phyloP scores from a whole-genome alignment of 495 filamentous ascomycete species.

The Ascodesmis nigricans region DNA sequence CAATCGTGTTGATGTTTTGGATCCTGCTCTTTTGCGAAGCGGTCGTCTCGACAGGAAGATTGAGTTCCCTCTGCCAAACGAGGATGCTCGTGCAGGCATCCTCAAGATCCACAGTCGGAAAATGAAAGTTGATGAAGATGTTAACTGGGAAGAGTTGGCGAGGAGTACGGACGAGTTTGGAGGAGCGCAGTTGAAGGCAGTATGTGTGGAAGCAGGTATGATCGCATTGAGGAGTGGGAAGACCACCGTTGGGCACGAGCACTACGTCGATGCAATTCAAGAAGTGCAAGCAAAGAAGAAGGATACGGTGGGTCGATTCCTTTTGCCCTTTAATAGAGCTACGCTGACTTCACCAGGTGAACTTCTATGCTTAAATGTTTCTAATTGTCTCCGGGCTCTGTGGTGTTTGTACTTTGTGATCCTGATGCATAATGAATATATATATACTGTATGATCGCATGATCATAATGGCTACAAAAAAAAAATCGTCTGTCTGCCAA shows the following conservation, averaged over 20 bases:
- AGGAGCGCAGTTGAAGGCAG: slow-evolving; percentile 89
- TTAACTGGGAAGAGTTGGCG: slow-evolving; percentile 94
- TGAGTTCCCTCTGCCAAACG: slow-evolving; percentile 97
- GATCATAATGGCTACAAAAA: no score
- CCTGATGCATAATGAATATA: no score
- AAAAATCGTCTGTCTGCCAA: no score
- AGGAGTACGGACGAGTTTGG: slow-evolving; percentile 98
- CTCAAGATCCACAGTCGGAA: slow-evolving; percentile 92
- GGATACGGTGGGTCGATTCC: slow-evolving; percentile 32
- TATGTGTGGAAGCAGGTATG: slow-evolving; percentile 98
- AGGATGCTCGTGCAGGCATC: slow-evolving; percentile 93
- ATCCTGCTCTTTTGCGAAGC: slow-evolving; percentile 80
- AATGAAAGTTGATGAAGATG: slow-evolving; percentile 82
- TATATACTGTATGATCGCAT: no score
- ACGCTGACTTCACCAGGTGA: slow-evolving; percentile 26
- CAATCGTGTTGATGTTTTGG: slow-evolving; percentile 92
- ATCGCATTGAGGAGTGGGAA: slow-evolving; percentile 83
- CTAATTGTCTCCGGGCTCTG: background rate
- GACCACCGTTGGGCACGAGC: slow-evolving; percentile 89
- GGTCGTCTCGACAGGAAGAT: slow-evolving; percentile 96
- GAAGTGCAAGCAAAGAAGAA: slow-evolving; percentile 98
- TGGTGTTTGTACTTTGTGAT: no score
- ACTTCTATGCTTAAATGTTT: slow-evolving; percentile 33
- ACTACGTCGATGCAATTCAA: slow-evolving; percentile 95
- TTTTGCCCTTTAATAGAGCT: background rate